Conservation (phyloP, 2,329 filamentous ascomycete species). For the Apiospora rasikravindrae region DNA sequence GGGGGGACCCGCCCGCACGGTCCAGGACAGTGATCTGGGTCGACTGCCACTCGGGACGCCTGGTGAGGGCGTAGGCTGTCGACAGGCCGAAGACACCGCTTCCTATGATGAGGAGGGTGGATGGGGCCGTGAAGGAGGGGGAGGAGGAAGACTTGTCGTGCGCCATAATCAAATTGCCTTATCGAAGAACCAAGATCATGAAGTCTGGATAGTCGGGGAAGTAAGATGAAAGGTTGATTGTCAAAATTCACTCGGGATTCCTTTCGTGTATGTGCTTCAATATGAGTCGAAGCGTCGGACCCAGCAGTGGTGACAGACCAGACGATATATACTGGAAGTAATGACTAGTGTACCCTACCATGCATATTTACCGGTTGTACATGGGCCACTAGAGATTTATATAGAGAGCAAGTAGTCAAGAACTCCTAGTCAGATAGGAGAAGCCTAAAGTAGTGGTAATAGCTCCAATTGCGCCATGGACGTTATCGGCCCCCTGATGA, state of each 20-base stretch:
- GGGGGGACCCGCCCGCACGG: slow-evolving; percentile 18
- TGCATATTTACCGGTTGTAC: not conserved
- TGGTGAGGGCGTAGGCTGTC: slow-evolving; percentile 69
- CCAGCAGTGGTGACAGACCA: not conserved
- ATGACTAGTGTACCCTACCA: not conserved
- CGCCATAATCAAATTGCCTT: not conserved
- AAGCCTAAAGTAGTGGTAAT: not conserved
- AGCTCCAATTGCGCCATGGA: slow-evolving; percentile 7
- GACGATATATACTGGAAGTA: not conserved
- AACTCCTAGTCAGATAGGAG: not conserved
- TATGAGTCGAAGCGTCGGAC: not conserved
- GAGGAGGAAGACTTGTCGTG: not conserved
- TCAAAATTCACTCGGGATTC: not conserved
- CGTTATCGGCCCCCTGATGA: slow-evolving; percentile 8
- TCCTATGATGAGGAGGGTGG: slow-evolving; percentile 69
- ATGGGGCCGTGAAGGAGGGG: slow-evolving; percentile 27
- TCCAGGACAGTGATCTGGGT: slow-evolving; percentile 66
- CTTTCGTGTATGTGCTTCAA: not conserved
- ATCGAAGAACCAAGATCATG: not conserved
- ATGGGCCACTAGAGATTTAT: not conserved
- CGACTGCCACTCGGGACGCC: slow-evolving; percentile 59
- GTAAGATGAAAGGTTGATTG: not conserved
- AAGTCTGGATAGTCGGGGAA: not conserved
- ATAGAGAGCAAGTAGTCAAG: not conserved
- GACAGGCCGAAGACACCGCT: slow-evolving; percentile 54